Percentiles rank a stretch among this genome's conserved stretches.
Conservation (phyloP, 371 early-diverging fungal genomes). For the Mortierella sp. region DNA sequence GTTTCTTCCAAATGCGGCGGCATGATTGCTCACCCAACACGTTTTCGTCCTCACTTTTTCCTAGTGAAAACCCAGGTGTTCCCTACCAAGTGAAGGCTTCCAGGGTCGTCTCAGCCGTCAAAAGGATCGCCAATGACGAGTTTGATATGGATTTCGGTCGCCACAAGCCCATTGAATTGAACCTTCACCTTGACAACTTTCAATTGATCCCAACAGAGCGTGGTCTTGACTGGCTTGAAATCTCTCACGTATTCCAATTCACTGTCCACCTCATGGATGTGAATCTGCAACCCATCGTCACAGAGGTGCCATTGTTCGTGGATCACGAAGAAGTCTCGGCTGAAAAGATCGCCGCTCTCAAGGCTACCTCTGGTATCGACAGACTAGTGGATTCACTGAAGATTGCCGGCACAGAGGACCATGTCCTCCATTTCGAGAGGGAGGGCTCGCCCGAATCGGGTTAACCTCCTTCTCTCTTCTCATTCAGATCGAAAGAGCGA, state of each 20-base stretch:
- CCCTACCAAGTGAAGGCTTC: conserved; percentile 22
- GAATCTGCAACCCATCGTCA: conserved; percentile 18
- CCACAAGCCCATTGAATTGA: conserved; percentile 24
- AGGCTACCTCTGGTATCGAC: not conserved
- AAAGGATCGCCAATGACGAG: conserved; percentile 28
- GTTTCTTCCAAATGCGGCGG: conserved; percentile 3
- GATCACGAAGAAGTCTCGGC: conserved; percentile 15
- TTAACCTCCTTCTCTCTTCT: no score
- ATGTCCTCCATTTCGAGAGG: not conserved
- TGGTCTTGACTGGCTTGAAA: conserved; percentile 33
- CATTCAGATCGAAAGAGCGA: no score
- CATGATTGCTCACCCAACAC: not conserved
- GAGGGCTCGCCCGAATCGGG: not conserved
- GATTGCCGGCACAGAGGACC: conserved; percentile 17
- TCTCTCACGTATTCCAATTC: conserved; percentile 33
- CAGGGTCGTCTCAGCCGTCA: conserved; percentile 31
- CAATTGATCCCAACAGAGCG: conserved; percentile 44
- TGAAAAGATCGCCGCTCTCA: not conserved
- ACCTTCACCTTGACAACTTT: conserved; percentile 38
- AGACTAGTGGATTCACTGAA: not conserved
- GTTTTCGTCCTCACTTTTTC: not conserved
- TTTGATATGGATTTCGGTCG: conserved; percentile 42
- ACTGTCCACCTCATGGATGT: conserved; percentile 44
- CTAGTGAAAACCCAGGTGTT: conserved; percentile 24
- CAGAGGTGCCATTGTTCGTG: conserved; percentile 37